A percentile compares a stretch with the other conserved stretches of the same genome.
Conservation (phyloP, 257 asterid genomes). For the Capsicum pubescens region DNA sequence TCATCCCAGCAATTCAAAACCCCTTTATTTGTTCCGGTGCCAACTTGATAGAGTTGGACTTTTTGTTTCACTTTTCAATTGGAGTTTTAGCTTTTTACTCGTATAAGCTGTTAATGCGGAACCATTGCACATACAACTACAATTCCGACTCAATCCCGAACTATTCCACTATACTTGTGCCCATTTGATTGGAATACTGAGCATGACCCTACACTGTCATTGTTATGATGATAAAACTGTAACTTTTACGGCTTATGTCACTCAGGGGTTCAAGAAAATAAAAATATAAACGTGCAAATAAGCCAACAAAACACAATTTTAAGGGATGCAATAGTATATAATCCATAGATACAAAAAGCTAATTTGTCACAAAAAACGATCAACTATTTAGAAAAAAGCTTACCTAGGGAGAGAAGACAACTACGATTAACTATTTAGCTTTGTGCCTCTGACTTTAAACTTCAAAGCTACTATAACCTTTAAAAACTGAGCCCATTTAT, state of each 20-base stretch:
- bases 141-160: not conserved
- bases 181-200: not conserved
- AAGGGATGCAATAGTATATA: too few species aligned
- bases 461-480: too few species aligned
- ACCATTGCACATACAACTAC: not conserved
- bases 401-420: too few species aligned
- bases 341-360: too few species aligned
- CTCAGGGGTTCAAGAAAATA: too few species aligned
- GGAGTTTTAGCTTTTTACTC: not conserved
- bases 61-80: constrained; percentile 4
- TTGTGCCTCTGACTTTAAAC: too few species aligned
- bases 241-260: not conserved
- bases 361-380: too few species aligned
- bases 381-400: too few species aligned
- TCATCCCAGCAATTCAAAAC: not conserved
- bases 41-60: constrained; percentile 1
- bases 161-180: not conserved
- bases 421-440: too few species aligned
- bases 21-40: not conserved
- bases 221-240: not conserved
- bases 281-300: too few species aligned
- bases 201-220: not conserved
- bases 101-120: not conserved
- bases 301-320: too few species aligned
- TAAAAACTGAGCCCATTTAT: too few species aligned